Conservation (phyloP, 2,329 filamentous ascomycete genomes). For the Bisporella sp. region DNA sequence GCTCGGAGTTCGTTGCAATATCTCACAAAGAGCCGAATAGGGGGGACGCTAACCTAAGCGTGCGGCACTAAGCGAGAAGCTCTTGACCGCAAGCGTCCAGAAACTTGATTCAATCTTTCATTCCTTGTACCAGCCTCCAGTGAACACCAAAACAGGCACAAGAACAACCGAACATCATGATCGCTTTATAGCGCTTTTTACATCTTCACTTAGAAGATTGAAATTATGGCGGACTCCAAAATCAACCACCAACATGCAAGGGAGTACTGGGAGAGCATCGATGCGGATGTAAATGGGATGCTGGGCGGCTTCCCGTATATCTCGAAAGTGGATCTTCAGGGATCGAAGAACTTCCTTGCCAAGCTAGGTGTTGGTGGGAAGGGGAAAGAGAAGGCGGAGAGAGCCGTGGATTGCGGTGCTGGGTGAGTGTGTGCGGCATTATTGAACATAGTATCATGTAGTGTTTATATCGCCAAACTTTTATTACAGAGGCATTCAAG, state of each 20-base stretch:
- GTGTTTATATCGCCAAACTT: too few relatives aligned
- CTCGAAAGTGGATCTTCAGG: slow-evolving; percentile 64
- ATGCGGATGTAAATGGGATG: slow-evolving; percentile 62
- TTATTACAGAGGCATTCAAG: too few relatives aligned
- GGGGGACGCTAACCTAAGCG: too few relatives aligned
- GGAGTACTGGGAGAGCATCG: slow-evolving; percentile 44
- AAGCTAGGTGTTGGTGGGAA: slow-evolving; percentile 46
- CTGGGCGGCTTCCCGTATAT: slow-evolving; percentile 67
- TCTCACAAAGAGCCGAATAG: too few relatives aligned
- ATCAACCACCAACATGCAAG: slow-evolving; percentile 25
- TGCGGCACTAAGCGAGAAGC: too few relatives aligned
- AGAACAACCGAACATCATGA: not conserved
- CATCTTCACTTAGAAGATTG: not conserved
- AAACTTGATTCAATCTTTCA: too few relatives aligned
- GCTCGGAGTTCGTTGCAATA: too few relatives aligned
- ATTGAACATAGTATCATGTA: too few relatives aligned
- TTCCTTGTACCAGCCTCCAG: too few relatives aligned
- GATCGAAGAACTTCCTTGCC: slow-evolving; percentile 61
- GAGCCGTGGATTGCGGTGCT: slow-evolving; percentile 32
- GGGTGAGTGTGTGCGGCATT: slow-evolving; percentile 22
- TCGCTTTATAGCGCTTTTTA: not conserved
- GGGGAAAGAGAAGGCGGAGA: slow-evolving; percentile 27
- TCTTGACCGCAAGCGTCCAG: too few relatives aligned
- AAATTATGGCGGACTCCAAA: slow-evolving; percentile 19
- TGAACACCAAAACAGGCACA: not conserved